phyloP scores from a whole-genome alignment of 2,329 filamentous ascomycete species.

The Lasiodiplodia gonubiensis region DNA sequence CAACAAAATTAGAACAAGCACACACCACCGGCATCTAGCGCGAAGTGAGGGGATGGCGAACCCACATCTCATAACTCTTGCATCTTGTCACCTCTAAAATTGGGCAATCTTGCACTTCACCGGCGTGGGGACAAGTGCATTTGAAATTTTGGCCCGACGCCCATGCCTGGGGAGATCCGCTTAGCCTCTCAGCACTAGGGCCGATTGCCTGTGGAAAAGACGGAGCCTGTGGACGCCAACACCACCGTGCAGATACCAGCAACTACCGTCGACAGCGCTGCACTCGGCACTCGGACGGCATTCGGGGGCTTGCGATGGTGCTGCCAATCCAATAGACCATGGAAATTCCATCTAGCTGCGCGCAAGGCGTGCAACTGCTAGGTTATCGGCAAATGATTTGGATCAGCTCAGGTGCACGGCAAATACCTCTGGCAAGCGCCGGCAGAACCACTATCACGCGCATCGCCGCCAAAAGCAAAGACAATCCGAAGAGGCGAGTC shows the following conservation, averaged over 20 bases:
- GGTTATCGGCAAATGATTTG: neutral
- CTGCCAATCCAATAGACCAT: neutral
- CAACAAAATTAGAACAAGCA: conserved; percentile 7
- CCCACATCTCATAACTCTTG: conserved; percentile 16
- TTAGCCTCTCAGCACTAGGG: conserved; percentile 15
- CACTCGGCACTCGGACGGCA: conserved; percentile 12
- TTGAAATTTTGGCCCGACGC: neutral
- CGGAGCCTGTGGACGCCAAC: conserved; percentile 1
- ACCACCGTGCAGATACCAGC: conserved; percentile 14
- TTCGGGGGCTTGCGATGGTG: neutral
- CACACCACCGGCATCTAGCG: conserved; percentile 15
- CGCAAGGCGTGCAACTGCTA: neutral
- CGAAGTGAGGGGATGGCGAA: conserved; percentile 12
- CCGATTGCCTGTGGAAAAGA: conserved; percentile 1
- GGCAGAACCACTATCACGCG: conserved; percentile 4
- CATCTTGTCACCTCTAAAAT: conserved; percentile 6
- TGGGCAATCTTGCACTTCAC: conserved; percentile 10
- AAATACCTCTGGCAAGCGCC: conserved; percentile 8
- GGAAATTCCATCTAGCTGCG: neutral
- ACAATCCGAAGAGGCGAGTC: neutral
- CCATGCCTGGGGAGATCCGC: conserved; percentile 19
- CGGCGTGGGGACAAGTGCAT: conserved; percentile 1
- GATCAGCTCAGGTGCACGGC: conserved; percentile 13
- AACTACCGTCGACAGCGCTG: conserved; percentile 3
- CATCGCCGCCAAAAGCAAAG: conserved; percentile 2